Percentiles rank a stretch among this genome's conserved stretches.
phyloP scores from a whole-genome alignment of 495 filamentous ascomycete species.

The Bryoglossum gracile region DNA sequence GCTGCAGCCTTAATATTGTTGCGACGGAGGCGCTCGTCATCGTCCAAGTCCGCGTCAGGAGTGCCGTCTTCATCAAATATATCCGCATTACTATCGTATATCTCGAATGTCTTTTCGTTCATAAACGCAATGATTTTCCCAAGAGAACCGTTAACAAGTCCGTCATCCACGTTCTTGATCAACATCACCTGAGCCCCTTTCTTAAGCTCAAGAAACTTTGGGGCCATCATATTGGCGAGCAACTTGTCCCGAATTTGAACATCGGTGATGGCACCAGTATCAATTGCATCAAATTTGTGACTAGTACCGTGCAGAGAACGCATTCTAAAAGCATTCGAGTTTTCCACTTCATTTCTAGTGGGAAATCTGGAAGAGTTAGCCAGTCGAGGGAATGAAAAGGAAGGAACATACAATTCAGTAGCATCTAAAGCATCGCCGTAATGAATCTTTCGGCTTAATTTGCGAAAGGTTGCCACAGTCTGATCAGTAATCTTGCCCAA shows the following conservation, averaged over 20 bases:
- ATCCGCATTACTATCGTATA: slow-evolving; percentile 49
- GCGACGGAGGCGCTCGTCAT: slow-evolving; percentile 41
- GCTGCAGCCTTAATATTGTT: slow-evolving; percentile 23
- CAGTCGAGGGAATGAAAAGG: slow-evolving; percentile 4
- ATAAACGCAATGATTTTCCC: slow-evolving; percentile 83
- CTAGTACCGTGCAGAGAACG: slow-evolving; percentile 56
- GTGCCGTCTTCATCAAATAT: slow-evolving; percentile 37
- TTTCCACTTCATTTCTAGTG: slow-evolving; percentile 83
- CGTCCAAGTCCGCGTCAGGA: slow-evolving; percentile 37
- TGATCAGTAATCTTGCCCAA: slow-evolving; percentile 66
- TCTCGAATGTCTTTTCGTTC: slow-evolving; percentile 70
- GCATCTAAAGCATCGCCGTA: slow-evolving; percentile 76
- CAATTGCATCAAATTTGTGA: slow-evolving; percentile 60
- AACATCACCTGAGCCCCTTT: slow-evolving; percentile 95
- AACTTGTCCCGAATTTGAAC: slow-evolving; percentile 62
- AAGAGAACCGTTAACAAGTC: slow-evolving; percentile 87
- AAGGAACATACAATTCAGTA: slow-evolving; percentile 66
- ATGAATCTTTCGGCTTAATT: slow-evolving; percentile 58
- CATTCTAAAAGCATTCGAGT: slow-evolving; percentile 73
- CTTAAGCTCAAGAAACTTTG: slow-evolving; percentile 67
- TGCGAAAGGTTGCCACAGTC: slow-evolving; percentile 65
- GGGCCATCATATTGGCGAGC: slow-evolving; percentile 87
- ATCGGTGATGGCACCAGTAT: slow-evolving; percentile 70
- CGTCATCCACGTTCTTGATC: slow-evolving; percentile 98
- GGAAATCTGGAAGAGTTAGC: slow-evolving; percentile 52